A percentile compares a stretch with the other conserved stretches of the same genome.
Evolutionary conservation across 768 basidiomycete genomes (phyloP).

Genomic region (Mycena rosella): DNA sequence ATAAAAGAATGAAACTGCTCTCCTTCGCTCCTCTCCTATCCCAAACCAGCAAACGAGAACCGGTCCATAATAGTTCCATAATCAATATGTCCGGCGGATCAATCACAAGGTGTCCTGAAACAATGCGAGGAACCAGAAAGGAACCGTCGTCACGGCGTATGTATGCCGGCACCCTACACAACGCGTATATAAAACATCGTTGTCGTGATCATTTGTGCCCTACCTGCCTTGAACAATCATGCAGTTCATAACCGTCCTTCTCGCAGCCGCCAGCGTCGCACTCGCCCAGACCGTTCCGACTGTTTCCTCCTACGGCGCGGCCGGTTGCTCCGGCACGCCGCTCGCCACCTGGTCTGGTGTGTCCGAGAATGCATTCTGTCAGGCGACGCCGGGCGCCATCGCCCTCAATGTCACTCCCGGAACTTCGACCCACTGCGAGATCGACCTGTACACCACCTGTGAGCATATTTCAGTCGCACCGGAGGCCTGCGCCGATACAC

Average conservation of each 20-base stretch:
- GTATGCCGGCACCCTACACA: too few species aligned
- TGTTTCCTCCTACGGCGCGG: conserved; percentile 15
- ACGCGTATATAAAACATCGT: too few species aligned
- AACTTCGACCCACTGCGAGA: conserved; percentile 3
- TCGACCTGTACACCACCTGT: conserved; percentile 20
- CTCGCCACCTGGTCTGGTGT: conserved; percentile 23
- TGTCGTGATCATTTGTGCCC: too few species aligned
- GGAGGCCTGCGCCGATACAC: neutral
- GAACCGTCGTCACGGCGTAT: too few species aligned
- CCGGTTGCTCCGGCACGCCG: conserved; percentile 10
- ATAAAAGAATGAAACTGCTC: too few species aligned
- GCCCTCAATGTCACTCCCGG: conserved; percentile 7
- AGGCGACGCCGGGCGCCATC: conserved; percentile 22
- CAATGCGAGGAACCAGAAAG: too few species aligned
- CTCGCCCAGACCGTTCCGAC: conserved; percentile 4
- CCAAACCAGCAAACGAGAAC: too few species aligned
- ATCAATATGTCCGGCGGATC: too few species aligned
- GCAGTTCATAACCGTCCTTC: conserved; percentile 7
- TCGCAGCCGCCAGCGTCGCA: conserved; percentile 2
- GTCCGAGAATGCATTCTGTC: conserved; percentile 7
- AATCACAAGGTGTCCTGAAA: too few species aligned
- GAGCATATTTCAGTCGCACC: neutral
- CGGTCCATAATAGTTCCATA: too few species aligned
- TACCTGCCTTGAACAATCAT: neutral
- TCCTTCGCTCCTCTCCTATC: too few species aligned